A percentile compares a stretch with the other conserved stretches of the same genome.
phyloP scores from a whole-genome alignment of 306 rosid species.

The Leucaena leucocephala region DNA sequence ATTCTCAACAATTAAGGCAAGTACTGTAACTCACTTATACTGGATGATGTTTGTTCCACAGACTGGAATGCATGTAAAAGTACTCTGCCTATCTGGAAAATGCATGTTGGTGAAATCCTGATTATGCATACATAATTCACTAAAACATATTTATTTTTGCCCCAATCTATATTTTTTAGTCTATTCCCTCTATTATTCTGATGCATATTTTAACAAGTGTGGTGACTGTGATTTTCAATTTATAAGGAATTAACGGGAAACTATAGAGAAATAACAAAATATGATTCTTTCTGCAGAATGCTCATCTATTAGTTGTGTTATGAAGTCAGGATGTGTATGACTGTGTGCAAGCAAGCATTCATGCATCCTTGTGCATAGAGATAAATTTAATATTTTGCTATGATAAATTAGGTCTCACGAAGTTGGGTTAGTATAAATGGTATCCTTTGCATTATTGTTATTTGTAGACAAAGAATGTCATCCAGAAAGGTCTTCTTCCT shows the following conservation, averaged over 20 bases:
- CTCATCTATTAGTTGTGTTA: not conserved
- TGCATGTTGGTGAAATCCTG: not conserved
- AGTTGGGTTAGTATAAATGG: conserved; percentile 6
- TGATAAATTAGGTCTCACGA: not conserved
- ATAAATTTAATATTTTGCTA: conserved; percentile 12
- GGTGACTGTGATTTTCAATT: not conserved
- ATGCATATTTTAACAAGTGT: not conserved
- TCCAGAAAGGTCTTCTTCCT: conserved; percentile 13
- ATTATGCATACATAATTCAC: not conserved
- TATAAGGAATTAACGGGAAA: not conserved
- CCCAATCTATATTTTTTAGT: not conserved
- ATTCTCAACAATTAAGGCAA: conserved; percentile 85
- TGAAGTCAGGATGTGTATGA: not conserved
- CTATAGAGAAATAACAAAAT: not conserved
- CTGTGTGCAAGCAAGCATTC: not conserved
- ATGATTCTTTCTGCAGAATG: not conserved
- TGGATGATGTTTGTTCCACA: not conserved
- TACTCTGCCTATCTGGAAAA: not conserved
- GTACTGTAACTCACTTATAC: conserved; percentile 31
- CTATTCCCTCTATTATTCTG: not conserved
- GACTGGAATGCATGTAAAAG: not conserved
- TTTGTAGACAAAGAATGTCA: conserved; percentile 14
- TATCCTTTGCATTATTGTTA: not conserved
- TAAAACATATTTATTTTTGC: not conserved
- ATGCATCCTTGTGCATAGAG: not conserved